phyloP scores from a whole-genome alignment of 163 green algal species.

The Trebouxiophyceae sp. region DNA sequence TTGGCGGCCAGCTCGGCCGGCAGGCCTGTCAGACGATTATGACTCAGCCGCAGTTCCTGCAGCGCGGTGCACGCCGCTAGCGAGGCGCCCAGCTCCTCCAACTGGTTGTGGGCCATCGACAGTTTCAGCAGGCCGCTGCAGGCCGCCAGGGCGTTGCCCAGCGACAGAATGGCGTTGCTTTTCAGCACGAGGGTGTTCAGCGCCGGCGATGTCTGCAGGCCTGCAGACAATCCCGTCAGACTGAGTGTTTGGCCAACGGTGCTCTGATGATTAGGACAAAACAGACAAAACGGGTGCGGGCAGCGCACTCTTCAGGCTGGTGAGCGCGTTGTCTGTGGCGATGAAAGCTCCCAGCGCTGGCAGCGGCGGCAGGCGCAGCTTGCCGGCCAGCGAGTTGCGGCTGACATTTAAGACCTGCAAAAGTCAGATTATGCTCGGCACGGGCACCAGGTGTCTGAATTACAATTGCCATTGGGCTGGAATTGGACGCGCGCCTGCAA shows the following conservation, averaged over 20 bases:
- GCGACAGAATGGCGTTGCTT: neutral
- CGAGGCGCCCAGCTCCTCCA: neutral
- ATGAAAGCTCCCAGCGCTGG: neutral
- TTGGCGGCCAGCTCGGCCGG: neutral
- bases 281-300: neutral
- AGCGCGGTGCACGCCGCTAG: neutral
- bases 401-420: neutral
- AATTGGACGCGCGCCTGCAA: neutral
- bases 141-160: neutral
- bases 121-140: neutral
- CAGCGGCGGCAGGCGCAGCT: neutral
- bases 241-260: neutral
- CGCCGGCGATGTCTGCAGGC: neutral
- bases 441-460: neutral
- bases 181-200: conserved; percentile 1
- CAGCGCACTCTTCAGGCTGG: neutral
- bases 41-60: neutral
- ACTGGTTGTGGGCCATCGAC: neutral
- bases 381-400: neutral
- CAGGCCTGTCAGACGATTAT: neutral
- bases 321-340: neutral
- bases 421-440: neutral
- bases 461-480: neutral
- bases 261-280: neutral
- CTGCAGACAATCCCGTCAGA: neutral